Conservation (phyloP, 345 rosid species). For the Eucalyptus paniculata region DNA sequence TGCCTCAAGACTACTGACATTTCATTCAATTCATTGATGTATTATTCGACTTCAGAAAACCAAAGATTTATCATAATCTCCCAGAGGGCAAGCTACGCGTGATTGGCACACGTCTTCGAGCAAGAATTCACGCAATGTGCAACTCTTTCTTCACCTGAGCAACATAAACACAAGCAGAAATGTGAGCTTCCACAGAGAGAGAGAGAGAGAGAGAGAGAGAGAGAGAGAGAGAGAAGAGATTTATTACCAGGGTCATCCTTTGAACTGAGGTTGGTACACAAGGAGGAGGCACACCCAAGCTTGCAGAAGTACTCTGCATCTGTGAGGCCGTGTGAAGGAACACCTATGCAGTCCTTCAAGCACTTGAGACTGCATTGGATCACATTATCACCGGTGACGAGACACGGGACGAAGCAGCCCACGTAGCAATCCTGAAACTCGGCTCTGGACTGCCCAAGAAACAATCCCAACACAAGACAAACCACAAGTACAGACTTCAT, state of each 20-base stretch:
- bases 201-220: not conserved
- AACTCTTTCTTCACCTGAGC: conserved; percentile 23
- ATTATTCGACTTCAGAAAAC: not conserved
- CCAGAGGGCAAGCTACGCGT: not conserved
- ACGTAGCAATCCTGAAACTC: conserved; percentile 17
- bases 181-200: not conserved
- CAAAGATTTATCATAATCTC: not conserved
- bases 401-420: conserved; percentile 15
- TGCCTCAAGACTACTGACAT: not conserved
- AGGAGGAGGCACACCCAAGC: conserved; percentile 28
- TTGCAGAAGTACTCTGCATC: conserved; percentile 16
- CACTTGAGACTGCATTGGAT: conserved; percentile 9
- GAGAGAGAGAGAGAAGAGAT: not conserved
- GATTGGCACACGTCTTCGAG: conserved; percentile 8
- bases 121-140: conserved; percentile 31
- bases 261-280: conserved; percentile 28
- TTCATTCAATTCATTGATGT: not conserved
- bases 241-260: conserved; percentile 12
- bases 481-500: not conserved
- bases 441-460: conserved; percentile 1
- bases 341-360: conserved; percentile 17
- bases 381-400: not conserved
- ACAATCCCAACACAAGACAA: conserved; percentile 5
- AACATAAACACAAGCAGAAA: not conserved
- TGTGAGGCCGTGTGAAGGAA: not conserved